Evolutionary conservation across 2,329 filamentous ascomycete genomes (phyloP).

Genomic region (Pseudogymnoascus sp.): DNA sequence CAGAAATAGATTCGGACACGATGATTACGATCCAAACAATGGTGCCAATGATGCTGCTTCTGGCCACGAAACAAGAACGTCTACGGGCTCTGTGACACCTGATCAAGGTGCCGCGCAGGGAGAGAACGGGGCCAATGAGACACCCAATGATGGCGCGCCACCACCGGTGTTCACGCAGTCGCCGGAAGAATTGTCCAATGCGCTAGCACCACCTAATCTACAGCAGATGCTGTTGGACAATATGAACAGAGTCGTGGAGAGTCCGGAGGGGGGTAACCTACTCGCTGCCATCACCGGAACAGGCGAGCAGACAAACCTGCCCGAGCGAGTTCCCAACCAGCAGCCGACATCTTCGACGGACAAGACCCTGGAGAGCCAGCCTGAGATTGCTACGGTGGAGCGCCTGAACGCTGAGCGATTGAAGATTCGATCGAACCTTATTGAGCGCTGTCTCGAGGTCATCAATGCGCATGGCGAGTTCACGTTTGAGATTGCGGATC

Average conservation of each 20-base stretch:
- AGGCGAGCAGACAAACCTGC: constrained; percentile 6
- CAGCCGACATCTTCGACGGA: constrained; percentile 13
- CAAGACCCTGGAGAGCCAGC: not conserved
- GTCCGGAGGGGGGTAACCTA: not conserved
- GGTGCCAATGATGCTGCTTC: constrained; percentile 17
- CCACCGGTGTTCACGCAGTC: not conserved
- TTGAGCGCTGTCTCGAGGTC: constrained; percentile 85
- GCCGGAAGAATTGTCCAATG: not conserved
- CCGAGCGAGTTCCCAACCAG: constrained; percentile 17
- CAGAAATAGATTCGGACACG: constrained; percentile 59
- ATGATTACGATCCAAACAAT: constrained; percentile 37
- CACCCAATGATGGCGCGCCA: not conserved
- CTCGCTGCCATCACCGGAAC: constrained; percentile 12
- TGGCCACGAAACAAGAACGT: constrained; percentile 27
- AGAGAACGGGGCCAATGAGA: constrained; percentile 6
- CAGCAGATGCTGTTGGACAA: not conserved
- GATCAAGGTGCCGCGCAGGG: constrained; percentile 21
- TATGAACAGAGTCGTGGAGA: not conserved
- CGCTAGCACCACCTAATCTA: not conserved
- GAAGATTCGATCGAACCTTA: constrained; percentile 66
- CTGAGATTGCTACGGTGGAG: constrained; percentile 54
- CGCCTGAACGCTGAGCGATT: constrained; percentile 70
- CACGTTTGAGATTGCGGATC: constrained; percentile 83
- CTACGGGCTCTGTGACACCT: constrained; percentile 24
- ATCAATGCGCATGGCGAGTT: constrained; percentile 80